Base-by-base conservation (phyloP, 2,329 filamentous ascomycete species). In the Davidsoniella virescens region DNA sequence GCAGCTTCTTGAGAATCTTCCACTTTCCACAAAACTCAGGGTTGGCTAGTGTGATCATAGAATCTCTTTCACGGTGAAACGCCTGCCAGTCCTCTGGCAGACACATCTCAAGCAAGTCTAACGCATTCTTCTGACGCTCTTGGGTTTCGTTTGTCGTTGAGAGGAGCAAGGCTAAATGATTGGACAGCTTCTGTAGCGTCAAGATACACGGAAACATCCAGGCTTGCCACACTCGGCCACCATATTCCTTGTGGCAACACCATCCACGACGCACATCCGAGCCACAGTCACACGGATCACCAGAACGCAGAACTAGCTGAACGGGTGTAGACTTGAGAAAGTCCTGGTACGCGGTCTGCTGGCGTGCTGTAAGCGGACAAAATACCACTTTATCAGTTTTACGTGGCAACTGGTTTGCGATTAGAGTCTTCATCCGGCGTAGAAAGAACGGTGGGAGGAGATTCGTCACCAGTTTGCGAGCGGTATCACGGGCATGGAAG, bases 21-120 rank as follows among this genome's bases (percentile, higher is more conserved):
- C 92, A 98, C 64, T 98, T 98, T 3, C 92, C 92, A 60, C 92
- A 98, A 56, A 88, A 95, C 52, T 93, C 84, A 0, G 86, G 82
- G 57, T 94, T 87, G 1, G 87, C 82, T 47, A 87, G 81, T 57
- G 82, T 84, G 47, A 84, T 65, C 52, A 96, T 82, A 7, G 79
- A 85, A 57, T 94, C 86, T 41, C 86, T 75, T 17, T 82, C 76
- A 9, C 70, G 69, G 60, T 87, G 92, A 0, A 94, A 36, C 41
- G 26, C 25, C 58, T 79, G 70, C 85, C 87, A 95, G 2, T 71
- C 68, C 36, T 82, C 70, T 0, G 92, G 90, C 14, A 88, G 68
- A 49, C 85, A 87, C 1, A 77, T 73, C 59, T 84, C 72, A 10
- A 16, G 33, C 2, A 98, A 73, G 56, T 78, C 80, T 5, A 92